A percentile compares a stretch with the other conserved stretches of the same genome.
Evolutionary conservation across 2,329 filamentous ascomycete genomes (phyloP).

Genomic region (Bretziella fagacearum): DNA sequence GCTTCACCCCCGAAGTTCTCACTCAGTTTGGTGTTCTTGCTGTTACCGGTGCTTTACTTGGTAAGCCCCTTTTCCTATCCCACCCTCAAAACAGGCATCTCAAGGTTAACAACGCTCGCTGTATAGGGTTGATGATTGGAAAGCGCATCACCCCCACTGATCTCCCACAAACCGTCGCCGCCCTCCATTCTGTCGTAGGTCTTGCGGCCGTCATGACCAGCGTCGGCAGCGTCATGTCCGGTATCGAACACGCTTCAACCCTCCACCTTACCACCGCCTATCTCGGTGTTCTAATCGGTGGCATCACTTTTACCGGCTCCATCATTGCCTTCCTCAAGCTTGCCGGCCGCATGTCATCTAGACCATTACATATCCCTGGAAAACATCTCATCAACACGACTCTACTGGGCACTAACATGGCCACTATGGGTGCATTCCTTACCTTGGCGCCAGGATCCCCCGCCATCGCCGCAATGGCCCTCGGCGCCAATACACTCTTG

Average conservation of each 20-base stretch:
- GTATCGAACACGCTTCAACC: slow-evolving; percentile 52
- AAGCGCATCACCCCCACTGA: slow-evolving; percentile 77
- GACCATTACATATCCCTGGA: slow-evolving; percentile 54
- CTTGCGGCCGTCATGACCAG: slow-evolving; percentile 77
- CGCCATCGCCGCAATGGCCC: slow-evolving; percentile 58
- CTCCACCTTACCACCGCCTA: slow-evolving; percentile 77
- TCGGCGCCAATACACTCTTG: slow-evolving; percentile 58
- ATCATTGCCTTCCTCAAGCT: slow-evolving; percentile 83
- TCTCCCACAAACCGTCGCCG: slow-evolving; percentile 76
- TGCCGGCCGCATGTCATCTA: slow-evolving; percentile 64
- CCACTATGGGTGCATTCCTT: slow-evolving; percentile 70
- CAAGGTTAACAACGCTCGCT: slow-evolving; percentile 10
- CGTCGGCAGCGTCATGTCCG: slow-evolving; percentile 68
- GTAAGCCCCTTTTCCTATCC: slow-evolving; percentile 19
- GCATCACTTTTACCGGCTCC: slow-evolving; percentile 80
- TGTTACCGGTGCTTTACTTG: slow-evolving; percentile 48
- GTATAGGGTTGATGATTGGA: slow-evolving; percentile 52
- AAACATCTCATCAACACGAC: slow-evolving; percentile 59
- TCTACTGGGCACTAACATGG: slow-evolving; percentile 58
- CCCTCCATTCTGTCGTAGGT: slow-evolving; percentile 78
- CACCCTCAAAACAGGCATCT: slow-evolving; percentile 11
- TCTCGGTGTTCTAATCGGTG: slow-evolving; percentile 65
- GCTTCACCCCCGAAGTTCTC: slow-evolving; percentile 62
- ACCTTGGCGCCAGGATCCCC: slow-evolving; percentile 68
- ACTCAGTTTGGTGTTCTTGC: slow-evolving; percentile 67